Evolutionary conservation across 1,284 basidiomycete genomes (phyloP).

Genomic region (Cutaneotrichosporon dermatis): DNA sequence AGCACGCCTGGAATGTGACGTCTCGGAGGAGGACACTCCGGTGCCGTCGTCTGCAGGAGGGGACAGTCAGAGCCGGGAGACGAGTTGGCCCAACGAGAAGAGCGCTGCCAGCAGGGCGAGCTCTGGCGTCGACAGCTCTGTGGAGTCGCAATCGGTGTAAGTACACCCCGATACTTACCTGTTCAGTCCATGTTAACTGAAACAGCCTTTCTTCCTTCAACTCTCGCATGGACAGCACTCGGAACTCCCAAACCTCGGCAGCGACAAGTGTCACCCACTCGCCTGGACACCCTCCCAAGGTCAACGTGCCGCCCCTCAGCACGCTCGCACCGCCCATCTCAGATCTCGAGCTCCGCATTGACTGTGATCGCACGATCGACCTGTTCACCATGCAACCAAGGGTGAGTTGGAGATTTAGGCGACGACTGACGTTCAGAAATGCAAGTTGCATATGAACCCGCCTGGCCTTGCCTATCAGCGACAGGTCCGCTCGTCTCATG

Average conservation of each 20-base stretch:
- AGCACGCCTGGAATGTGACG: constrained; percentile 52
- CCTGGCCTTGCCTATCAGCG: constrained; percentile 75
- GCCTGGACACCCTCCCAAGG: constrained; percentile 28
- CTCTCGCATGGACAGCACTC: constrained; percentile 36
- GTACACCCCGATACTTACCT: constrained; percentile 6
- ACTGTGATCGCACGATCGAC: constrained; percentile 76
- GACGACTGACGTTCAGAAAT: constrained; percentile 57
- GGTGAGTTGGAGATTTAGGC: constrained; percentile 52
- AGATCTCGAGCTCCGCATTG: constrained; percentile 76
- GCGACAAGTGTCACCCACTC: constrained; percentile 37
- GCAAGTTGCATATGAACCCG: constrained; percentile 85
- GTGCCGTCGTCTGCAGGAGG: constrained; percentile 2
- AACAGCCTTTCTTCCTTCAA: constrained; percentile 42
- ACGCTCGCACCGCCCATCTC: constrained; percentile 54
- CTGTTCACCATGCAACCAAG: constrained; percentile 95
- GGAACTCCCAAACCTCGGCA: constrained; percentile 38
- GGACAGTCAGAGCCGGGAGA: constrained; percentile 22
- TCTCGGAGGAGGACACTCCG: constrained; percentile 32
- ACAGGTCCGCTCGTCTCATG: constrained; percentile 67
- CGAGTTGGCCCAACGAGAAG: constrained; percentile 35
- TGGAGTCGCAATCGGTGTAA: constrained; percentile 40
- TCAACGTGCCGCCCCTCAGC: constrained; percentile 15
- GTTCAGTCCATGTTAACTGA: constrained; percentile 15
- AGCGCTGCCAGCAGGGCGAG: constrained; percentile 35
- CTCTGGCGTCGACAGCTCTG: constrained; percentile 37